phyloP scores from a whole-genome alignment of 2,329 filamentous ascomycete genomes.

The Teratosphaeria gauchensis region DNA sequence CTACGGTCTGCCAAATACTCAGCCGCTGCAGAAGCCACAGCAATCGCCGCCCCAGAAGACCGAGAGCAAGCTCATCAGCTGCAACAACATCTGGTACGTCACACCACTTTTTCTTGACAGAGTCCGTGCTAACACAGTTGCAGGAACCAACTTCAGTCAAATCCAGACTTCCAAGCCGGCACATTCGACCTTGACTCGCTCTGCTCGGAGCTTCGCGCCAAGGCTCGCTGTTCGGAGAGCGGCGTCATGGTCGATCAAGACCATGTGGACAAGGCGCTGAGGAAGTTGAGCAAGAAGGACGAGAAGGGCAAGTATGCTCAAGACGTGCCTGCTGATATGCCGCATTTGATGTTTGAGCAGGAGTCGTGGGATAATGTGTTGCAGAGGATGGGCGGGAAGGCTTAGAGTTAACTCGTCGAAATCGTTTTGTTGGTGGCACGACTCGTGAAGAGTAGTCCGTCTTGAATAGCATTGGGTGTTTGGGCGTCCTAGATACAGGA shows the following conservation, averaged over 20 bases:
- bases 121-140: slow-evolving; percentile 31
- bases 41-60: slow-evolving; percentile 9
- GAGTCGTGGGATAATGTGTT: slow-evolving; percentile 19
- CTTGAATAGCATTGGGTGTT: not conserved
- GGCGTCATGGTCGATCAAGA: slow-evolving; percentile 82
- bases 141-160: slow-evolving; percentile 84
- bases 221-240: slow-evolving; percentile 86
- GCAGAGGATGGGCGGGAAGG: slow-evolving; percentile 11
- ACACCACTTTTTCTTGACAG: not conserved
- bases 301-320: slow-evolving; percentile 14
- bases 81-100: slow-evolving; percentile 80
- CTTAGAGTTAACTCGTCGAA: not conserved
- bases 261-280: slow-evolving; percentile 63
- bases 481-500: not conserved
- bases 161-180: slow-evolving; percentile 77
- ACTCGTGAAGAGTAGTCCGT: not conserved
- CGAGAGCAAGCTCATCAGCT: slow-evolving; percentile 58
- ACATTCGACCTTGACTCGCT: slow-evolving; percentile 90
- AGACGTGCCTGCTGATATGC: not conserved
- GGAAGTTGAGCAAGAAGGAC: slow-evolving; percentile 31
- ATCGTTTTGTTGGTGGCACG: not conserved
- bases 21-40: not conserved
- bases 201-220: slow-evolving; percentile 86
- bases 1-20: slow-evolving; percentile 14
- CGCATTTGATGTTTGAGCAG: slow-evolving; percentile 18